These are phyloP conservation scores for Colletotrichum caudatum DNA, from an alignment of 2,329 filamentous ascomycete genomes.

Conservation along the genomic window DNA sequence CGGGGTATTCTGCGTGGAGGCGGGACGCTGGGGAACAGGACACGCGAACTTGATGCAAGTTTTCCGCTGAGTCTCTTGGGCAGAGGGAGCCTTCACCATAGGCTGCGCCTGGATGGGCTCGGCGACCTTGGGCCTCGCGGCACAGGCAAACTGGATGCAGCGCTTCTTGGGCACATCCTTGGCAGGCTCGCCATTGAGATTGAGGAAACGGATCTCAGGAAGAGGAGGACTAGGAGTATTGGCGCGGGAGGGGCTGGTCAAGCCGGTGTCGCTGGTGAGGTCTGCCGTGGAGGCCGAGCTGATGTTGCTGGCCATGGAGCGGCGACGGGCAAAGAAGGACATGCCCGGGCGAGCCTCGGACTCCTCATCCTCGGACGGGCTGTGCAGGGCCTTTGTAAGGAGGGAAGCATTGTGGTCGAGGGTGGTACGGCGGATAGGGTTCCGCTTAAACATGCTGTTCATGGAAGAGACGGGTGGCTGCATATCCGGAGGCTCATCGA, in stretches of 20 bases:
- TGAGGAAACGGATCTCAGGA: conserved; percentile 65
- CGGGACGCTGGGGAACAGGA: conserved; percentile 61
- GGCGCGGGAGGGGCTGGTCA: conserved; percentile 89
- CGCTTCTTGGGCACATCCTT: conserved; percentile 72
- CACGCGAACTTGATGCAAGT: conserved; percentile 83
- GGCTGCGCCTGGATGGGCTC: conserved; percentile 48
- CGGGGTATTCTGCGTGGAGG: conserved; percentile 55
- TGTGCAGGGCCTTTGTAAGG: conserved; percentile 85
- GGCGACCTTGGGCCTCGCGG: conserved; percentile 61
- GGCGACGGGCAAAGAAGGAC: conserved; percentile 57
- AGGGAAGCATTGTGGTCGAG: conserved; percentile 79
- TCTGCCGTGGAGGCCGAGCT: conserved; percentile 89
- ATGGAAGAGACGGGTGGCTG: conserved; percentile 46
- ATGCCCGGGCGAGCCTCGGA: conserved; percentile 54
- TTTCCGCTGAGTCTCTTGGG: conserved; percentile 61
- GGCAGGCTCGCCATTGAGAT: conserved; percentile 49
- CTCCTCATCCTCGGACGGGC: conserved; percentile 69
- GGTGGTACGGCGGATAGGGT: conserved; percentile 59
- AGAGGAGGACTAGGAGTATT: conserved; percentile 91
- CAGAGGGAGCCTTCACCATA: conserved; percentile 50
- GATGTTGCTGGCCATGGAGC: conserved; percentile 82
- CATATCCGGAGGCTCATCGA: conserved; percentile 88
- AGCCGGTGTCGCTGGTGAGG: conserved; percentile 91
- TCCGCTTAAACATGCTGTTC: conserved; percentile 60
- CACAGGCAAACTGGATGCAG: conserved; percentile 93